These are phyloP conservation scores for Fulvia fulva DNA, from an alignment of 2,329 filamentous ascomycete genomes.

Conservation along the genomic window DNA sequence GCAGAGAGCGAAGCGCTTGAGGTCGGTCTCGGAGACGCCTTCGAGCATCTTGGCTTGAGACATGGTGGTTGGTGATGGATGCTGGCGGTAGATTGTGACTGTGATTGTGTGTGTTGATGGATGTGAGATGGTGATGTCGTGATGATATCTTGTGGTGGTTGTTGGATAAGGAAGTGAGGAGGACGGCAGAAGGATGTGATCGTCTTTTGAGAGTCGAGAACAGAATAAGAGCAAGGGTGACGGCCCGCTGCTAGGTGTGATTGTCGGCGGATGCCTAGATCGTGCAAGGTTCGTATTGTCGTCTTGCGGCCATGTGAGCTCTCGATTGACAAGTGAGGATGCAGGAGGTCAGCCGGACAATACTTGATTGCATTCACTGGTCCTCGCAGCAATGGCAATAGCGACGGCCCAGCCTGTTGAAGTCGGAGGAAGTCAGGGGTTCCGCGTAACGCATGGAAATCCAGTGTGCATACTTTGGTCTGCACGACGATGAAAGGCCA, in stretches of 20 bases:
- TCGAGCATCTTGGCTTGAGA: conserved; percentile 10
- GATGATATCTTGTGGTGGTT: background rate
- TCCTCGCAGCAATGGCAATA: background rate
- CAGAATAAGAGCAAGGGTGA: background rate
- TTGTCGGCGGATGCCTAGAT: background rate
- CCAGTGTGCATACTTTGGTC: no score
- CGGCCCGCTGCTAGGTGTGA: background rate
- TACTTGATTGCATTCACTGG: background rate
- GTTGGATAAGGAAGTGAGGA: background rate
- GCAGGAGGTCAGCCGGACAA: no score
- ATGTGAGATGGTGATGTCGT: background rate
- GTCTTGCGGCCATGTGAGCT: background rate
- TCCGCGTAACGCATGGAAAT: background rate
- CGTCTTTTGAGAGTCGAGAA: background rate
- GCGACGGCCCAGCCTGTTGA: background rate
- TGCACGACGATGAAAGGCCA: no score
- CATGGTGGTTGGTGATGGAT: conserved; percentile 3
- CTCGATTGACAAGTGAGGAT: background rate
- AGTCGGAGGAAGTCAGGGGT: background rate
- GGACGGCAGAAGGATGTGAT: background rate
- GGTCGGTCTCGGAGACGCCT: conserved; percentile 7
- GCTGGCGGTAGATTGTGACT: background rate
- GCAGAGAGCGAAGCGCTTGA: conserved; percentile 20
- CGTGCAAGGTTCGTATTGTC: background rate
- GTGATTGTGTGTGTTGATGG: background rate